Base-by-base conservation (phyloP, 768 basidiomycete genomes). In the Sarcodon aspratus region DNA sequence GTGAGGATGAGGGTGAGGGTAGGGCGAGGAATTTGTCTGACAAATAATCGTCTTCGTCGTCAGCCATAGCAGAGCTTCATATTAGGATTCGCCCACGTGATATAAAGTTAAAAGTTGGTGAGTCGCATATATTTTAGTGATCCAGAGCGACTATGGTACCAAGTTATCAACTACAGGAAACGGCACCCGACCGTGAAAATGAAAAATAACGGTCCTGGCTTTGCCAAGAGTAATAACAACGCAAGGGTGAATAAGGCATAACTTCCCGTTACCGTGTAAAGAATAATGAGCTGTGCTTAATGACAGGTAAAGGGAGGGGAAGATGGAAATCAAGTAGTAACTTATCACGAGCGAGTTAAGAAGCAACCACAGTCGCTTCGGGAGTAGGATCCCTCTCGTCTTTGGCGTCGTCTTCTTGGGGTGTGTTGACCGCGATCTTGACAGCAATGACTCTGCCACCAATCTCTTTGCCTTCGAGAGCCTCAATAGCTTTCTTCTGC, bases 361-460 rank as follows among this genome's bases (percentile, higher is more conserved):
- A 42, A 13, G 40, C 50, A 44, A 51, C 50, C 18, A 49, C 52
- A 45, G 50, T 48, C 52, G 55, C 60, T 11, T 48, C 55, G 44
- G 45, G 31, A 49, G 54, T 53, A 5, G 52, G 58, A 43, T 50
- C 53, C 38, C 48, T 61, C 15, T 54, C 63, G n/a, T 60, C 58
- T 46, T 69, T 76, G 34, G 62, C 66, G 36, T 74, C 76, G 48
- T 82, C 80, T 50, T 76, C 76, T 52, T 72, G 76, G 59, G 77
- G 73, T 47, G 84, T 72, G 69, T 95, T 91, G 66, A 97, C 90
- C 47, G 95, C 95, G 55, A 99, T 75, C 75, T 96, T 97, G 72
- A 97, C 89, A 53, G 86, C 87, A 61, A 99, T 83, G 54, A 76
- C 63, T 58, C 95, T 76, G 46, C 90, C 92, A 43, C 79, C 82